Base-by-base conservation (phyloP, 148 eudicot genomes). In the Selenicereus undatus region DNA sequence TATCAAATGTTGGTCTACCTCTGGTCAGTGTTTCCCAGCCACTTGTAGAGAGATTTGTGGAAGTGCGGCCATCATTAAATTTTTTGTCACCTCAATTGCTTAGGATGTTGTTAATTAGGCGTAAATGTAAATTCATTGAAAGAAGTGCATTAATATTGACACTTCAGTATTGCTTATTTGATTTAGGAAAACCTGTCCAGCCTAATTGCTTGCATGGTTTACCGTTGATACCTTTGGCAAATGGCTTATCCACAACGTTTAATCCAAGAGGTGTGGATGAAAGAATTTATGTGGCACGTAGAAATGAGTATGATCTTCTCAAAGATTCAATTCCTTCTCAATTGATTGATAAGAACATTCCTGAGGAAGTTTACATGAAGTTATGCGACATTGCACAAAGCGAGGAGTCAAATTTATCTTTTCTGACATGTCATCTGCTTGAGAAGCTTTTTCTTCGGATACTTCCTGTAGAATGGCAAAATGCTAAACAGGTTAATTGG, bases 91-190 rank as follows among this genome's bases (percentile, higher is more conserved):
- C 99, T 78, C 93, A 92, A 68, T 91, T 96, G 80, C 89, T 96
- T 60, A 87, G 98, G 83, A 86, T 92, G 56, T 85, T 95, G 88
- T 82, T 96, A 82, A 90, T 89, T 85, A 86, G 94, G 36, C 88
- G 92, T 83, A 92, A 87, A 83, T 93, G 93, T 85, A 97, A 84
- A 82, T 94, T 96, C 75, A 88, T 81, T 82, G 94, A 91, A 74
- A 88, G 89, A 85, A 86, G 69, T 85, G 91, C 97, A 66, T 84
- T 92, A 84, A 76, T 94, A 54, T 82, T 91, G 87, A 84, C 94
- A 79, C 99, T 96, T 81, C 94, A 94, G 81, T 96, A 96, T 83
- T 94, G 99, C 86, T 87, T 96, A 86, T 87, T 82, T 79, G 99
- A 96, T 83, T 83, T 94, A 79, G 86, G 39, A 80, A 83, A 77